Percentiles rank a stretch among this genome's conserved stretches.
Conservation (phyloP, 1,139 yeast genomes). For the Lodderomyces pseudojiufengensis region DNA sequence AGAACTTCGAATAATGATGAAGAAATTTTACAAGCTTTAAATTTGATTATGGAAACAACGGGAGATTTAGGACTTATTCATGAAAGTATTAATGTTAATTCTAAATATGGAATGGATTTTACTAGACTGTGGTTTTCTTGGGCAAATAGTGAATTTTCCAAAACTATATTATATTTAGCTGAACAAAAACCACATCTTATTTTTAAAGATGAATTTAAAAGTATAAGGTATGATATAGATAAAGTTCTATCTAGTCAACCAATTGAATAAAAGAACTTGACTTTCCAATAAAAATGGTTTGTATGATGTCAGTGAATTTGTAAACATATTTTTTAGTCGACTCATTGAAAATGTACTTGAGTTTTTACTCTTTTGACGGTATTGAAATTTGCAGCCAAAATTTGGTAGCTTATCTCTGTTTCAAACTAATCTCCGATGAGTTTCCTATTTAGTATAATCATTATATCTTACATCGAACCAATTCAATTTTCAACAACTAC, state of each 20-base stretch:
- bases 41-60: conserved; percentile 56
- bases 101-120: conserved; percentile 41
- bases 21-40: conserved; percentile 54
- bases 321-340: too few species aligned
- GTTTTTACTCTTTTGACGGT: too few species aligned
- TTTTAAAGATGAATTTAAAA: conserved; percentile 42
- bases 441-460: too few species aligned
- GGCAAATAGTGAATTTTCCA: conserved; percentile 91
- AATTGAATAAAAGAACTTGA: too few species aligned
- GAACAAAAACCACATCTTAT: conserved; percentile 69
- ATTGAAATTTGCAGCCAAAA: too few species aligned
- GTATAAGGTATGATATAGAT: not conserved
- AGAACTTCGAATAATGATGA: conserved; percentile 71
- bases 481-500: not conserved
- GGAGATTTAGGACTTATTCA: conserved; percentile 80
- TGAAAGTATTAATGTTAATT: conserved; percentile 71
- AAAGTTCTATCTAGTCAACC: too few species aligned
- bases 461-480: too few species aligned
- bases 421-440: too few species aligned
- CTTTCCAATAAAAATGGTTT: too few species aligned
- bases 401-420: too few species aligned
- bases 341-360: too few species aligned
- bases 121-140: conserved; percentile 92
- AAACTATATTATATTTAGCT: conserved; percentile 74
- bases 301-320: too few species aligned